These are phyloP conservation scores for Strobilomyces echinocephalus DNA, from an alignment of 768 basidiomycete species.

Conservation along the genomic window DNA sequence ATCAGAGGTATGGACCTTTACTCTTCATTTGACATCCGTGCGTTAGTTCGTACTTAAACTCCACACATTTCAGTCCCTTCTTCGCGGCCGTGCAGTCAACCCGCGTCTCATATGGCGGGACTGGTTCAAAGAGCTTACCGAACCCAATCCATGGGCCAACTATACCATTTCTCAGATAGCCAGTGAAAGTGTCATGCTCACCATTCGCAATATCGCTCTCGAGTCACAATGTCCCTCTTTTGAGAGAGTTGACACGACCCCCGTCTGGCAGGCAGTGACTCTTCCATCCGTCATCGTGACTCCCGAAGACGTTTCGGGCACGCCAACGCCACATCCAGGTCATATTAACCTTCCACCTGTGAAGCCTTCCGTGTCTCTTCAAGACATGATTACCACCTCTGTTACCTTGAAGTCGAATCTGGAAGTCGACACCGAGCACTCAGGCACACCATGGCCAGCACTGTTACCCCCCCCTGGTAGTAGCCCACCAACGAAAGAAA, in stretches of 20 bases:
- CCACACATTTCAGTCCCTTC: conserved; percentile 44
- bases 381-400: conserved; percentile 70
- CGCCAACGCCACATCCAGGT: conserved; percentile 31
- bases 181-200: conserved; percentile 66
- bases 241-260: background rate
- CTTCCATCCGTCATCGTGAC: conserved; percentile 10
- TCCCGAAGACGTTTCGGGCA: conserved; percentile 20
- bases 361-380: conserved; percentile 50
- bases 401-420: conserved; percentile 68
- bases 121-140: conserved; percentile 56
- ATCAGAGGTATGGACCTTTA: conserved; percentile 52
- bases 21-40: background rate
- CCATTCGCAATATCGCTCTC: conserved; percentile 52
- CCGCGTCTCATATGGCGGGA: conserved; percentile 67
- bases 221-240: conserved; percentile 32
- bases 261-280: conserved; percentile 1
- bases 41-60: background rate
- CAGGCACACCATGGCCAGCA: conserved; percentile 48
- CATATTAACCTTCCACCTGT: conserved; percentile 32
- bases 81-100: conserved; percentile 71
- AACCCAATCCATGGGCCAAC: conserved; percentile 62
- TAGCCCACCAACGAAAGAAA: conserved; percentile 25
- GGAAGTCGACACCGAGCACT: conserved; percentile 55
- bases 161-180: conserved; percentile 59
- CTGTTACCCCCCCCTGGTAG: conserved; percentile 36